phyloP scores from a whole-genome alignment of 2,329 filamentous ascomycete species.

The Chaetoscypha palmicola region DNA sequence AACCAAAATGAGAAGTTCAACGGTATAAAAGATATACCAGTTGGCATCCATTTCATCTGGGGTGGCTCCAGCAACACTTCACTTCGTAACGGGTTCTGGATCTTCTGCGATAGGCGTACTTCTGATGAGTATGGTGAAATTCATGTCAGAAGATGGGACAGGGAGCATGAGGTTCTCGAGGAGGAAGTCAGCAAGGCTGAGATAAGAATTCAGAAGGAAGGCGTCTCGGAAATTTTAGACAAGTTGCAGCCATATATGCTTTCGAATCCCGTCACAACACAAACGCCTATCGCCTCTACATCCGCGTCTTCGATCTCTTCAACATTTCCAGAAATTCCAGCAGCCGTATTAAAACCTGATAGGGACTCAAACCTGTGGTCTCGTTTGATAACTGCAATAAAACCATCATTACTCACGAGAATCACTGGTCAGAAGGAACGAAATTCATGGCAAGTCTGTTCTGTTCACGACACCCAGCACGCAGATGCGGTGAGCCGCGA shows the following conservation, averaged over 20 bases:
- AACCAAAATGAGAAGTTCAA: conserved; percentile 41
- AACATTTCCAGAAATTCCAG: not conserved
- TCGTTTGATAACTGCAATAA: conserved; percentile 44
- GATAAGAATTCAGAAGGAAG: conserved; percentile 38
- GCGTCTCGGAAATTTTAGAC: conserved; percentile 22
- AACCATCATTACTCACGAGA: conserved; percentile 38
- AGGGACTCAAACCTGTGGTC: conserved; percentile 40
- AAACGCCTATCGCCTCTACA: conserved; percentile 3
- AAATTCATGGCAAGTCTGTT: conserved; percentile 47
- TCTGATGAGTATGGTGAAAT: conserved; percentile 28
- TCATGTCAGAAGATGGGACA: conserved; percentile 48
- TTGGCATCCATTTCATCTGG: conserved; percentile 55
- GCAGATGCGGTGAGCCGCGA: conserved; percentile 2
- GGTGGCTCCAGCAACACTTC: conserved; percentile 43
- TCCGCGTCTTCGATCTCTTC: not conserved
- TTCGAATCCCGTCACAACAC: not conserved
- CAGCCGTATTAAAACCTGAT: too few species aligned
- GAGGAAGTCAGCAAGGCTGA: conserved; percentile 42
- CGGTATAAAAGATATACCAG: conserved; percentile 48
- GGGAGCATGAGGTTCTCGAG: conserved; percentile 46
- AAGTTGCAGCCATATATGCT: conserved; percentile 23
- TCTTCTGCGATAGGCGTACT: conserved; percentile 31
- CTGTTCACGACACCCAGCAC: conserved; percentile 41
- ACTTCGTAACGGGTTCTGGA: conserved; percentile 51
- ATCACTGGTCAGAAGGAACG: conserved; percentile 37